Evolutionary conservation across 441 rosid genomes (phyloP).

Genomic region (Eruca vesicaria): DNA sequence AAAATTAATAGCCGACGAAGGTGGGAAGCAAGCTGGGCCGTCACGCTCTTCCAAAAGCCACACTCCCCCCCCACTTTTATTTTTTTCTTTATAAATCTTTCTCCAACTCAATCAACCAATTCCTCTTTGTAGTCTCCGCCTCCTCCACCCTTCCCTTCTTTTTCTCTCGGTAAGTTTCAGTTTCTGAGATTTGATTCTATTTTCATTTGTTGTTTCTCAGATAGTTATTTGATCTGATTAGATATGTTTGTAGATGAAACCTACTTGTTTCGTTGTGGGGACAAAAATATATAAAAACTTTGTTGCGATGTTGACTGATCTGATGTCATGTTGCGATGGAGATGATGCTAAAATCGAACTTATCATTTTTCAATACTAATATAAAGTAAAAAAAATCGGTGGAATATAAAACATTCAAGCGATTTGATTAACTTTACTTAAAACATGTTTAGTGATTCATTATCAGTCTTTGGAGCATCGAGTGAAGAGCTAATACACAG

Average conservation of each 20-base stretch:
- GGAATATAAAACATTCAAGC: not conserved
- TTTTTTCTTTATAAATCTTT: conserved; percentile 3
- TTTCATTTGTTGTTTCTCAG: not conserved
- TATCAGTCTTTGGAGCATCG: conserved; percentile 52
- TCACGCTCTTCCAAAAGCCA: conserved; percentile 33
- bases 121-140: conserved; percentile 16
- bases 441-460: not conserved
- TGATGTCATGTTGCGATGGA: not conserved
- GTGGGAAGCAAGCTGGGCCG: conserved; percentile 23
- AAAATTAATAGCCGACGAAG: not conserved
- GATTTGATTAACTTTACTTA: not conserved
- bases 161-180: conserved; percentile 6
- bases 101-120: conserved; percentile 2
- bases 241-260: not conserved
- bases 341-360: not conserved
- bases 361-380: not conserved
- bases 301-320: conserved; percentile 1
- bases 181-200: not conserved
- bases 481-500: conserved; percentile 60
- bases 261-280: conserved; percentile 14
- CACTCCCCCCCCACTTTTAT: not conserved
- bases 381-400: not conserved
- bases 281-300: not conserved
- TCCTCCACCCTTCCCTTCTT: not conserved
- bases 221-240: not conserved